Evolutionary conservation across 2,329 filamentous ascomycete species (phyloP), one percentile per base, ranked within the genome.

Genomic region (Akanthomyces lecanii): DNA sequence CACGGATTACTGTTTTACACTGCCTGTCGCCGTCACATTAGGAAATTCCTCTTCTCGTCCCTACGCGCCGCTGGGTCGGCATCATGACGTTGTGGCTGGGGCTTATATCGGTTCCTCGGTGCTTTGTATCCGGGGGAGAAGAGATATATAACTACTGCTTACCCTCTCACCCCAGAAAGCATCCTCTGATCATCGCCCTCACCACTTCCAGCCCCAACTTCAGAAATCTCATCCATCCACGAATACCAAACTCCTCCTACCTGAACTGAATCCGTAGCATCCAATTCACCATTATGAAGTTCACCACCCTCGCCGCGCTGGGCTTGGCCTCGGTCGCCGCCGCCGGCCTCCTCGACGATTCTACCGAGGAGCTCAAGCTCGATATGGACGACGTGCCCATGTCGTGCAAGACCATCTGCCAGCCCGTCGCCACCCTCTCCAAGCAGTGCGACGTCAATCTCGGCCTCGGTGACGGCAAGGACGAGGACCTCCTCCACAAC

Each of bases 381-480:
- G 72, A 75, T 59, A 64, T 67, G 50, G 70, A 72, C 54, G 72
- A 77, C 59, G 67, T 76, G 12, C 75, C 77, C 8, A 57, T 62
- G n/a, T 66, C 65, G 45, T 78, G 76, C 69, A 65, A 68, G 33
- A 64, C 68, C 65, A 74, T 78, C 67, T 78, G 77, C 66, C 62
- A 68, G 25, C 75, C 77, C 51, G 68, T 78, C 40, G 71, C 69
- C 11, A 65, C 73, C 28, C 71, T 78, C 36, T 73, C 72, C 58
- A 69, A 69, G 40, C 69, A 67, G 45, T 79, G 78, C 65, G 73
- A 76, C 28, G 71, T 72, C 42, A 69, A 74, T 60, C 69, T 73
- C 44, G 61, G 50, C 30, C 68, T 69, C 48, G 68, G 72, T 61
- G 69, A 65, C 21, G 72, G 75, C 68, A 71, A 69, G 28, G 66